Conservation (phyloP, 345 rosid species). For the Carallia pectinifolia region DNA sequence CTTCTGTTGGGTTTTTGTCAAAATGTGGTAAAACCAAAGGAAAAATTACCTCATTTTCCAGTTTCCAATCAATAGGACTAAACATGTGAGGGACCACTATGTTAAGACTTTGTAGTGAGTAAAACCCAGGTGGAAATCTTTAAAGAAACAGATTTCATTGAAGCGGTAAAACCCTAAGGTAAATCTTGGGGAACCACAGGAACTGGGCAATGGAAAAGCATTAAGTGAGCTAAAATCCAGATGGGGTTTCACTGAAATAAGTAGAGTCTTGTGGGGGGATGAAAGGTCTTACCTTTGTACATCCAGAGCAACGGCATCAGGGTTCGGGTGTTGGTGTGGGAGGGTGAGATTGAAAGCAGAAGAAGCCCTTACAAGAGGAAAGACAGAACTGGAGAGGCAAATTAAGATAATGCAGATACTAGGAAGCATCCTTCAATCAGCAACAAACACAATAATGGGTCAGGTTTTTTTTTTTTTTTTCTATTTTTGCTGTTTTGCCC, state of each 20-base stretch:
- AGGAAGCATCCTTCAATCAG: slow-evolving; percentile 35
- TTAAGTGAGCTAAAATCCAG: slow-evolving; percentile 13
- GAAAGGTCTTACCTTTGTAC: slow-evolving; percentile 14
- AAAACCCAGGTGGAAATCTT: not conserved
- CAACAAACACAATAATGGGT: slow-evolving; percentile 9
- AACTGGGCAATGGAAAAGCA: slow-evolving; percentile 15
- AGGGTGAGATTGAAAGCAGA: slow-evolving; percentile 23
- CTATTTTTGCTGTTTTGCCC: not conserved
- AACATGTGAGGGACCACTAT: not conserved
- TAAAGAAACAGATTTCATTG: not conserved
- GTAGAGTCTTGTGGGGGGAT: not conserved
- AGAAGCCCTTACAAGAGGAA: not conserved
- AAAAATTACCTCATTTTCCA: not conserved
- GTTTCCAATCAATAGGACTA: not conserved
- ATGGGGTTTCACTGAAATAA: not conserved
- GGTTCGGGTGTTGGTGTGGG: slow-evolving; percentile 23
- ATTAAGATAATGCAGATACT: slow-evolving; percentile 39
- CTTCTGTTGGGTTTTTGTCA: slow-evolving; percentile 3
- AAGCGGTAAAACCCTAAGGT: not conserved
- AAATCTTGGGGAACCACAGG: not conserved
- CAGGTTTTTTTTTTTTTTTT: not conserved
- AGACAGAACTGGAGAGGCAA: slow-evolving; percentile 3
- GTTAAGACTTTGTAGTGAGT: not conserved
- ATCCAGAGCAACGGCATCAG: slow-evolving; percentile 22
- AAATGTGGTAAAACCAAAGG: not conserved